Conservation (phyloP, 1,284 basidiomycete genomes). For the Apiotrichum gracile region DNA sequence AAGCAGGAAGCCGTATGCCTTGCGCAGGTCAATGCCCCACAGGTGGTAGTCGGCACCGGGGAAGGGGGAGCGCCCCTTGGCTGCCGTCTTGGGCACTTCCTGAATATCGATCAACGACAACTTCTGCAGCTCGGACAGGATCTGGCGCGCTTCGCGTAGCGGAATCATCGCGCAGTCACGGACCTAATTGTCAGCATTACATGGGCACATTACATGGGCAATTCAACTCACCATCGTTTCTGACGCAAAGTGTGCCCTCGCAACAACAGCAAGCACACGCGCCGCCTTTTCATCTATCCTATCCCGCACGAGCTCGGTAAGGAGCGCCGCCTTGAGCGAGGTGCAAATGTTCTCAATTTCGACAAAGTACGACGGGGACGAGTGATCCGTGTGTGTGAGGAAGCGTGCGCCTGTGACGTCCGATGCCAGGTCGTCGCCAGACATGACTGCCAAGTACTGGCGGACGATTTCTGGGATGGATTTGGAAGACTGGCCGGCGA, state of each 20-base stretch:
- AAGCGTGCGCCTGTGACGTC: conserved; percentile 48
- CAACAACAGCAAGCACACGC: conserved; percentile 71
- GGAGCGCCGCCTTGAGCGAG: conserved; percentile 63
- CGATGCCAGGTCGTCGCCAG: conserved; percentile 33
- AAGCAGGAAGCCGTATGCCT: conserved; percentile 70
- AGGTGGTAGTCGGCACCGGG: conserved; percentile 50
- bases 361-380: conserved; percentile 57
- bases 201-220: neutral
- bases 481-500: conserved; percentile 22
- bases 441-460: conserved; percentile 33
- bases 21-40: conserved; percentile 80
- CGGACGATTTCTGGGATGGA: conserved; percentile 28
- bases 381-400: conserved; percentile 54
- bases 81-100: conserved; percentile 80
- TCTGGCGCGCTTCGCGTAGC: conserved; percentile 74
- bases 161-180: conserved; percentile 90
- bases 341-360: conserved; percentile 73
- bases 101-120: conserved; percentile 79
- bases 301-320: conserved; percentile 76
- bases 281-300: conserved; percentile 80
- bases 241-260: conserved; percentile 89
- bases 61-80: conserved; percentile 60
- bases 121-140: conserved; percentile 70
- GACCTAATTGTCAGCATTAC: conserved; percentile 54
- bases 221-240: conserved; percentile 86